Evolutionary conservation across 2,329 filamentous ascomycete genomes (phyloP).

Genomic region (Fusarium scirpi): DNA sequence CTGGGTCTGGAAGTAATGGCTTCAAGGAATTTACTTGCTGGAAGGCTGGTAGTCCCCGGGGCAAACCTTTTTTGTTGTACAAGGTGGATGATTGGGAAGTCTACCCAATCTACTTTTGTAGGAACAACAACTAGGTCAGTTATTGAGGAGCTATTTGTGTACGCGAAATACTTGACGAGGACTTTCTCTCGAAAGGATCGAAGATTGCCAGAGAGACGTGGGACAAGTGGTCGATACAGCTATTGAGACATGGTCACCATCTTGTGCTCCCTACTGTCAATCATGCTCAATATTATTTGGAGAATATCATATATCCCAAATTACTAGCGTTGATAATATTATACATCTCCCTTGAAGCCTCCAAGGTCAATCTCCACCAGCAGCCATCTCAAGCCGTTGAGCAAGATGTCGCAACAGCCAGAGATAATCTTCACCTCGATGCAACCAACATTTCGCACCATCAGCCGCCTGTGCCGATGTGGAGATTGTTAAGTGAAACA

Average conservation of each 20-base stretch:
- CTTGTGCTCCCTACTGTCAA: not conserved
- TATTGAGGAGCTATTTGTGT: not conserved
- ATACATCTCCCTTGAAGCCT: not conserved
- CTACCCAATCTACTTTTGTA: not conserved
- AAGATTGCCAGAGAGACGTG: not conserved
- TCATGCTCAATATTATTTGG: not conserved
- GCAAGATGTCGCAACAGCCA: not conserved
- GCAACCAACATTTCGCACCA: not conserved
- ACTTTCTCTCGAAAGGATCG: accelerated
- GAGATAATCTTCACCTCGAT: not conserved
- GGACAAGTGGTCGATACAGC: not conserved
- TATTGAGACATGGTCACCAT: not conserved
- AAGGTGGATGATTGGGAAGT: conserved; percentile 9
- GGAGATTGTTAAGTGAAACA: not conserved
- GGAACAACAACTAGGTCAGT: not conserved
- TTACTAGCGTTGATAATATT: not conserved
- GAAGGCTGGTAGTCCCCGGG: not conserved
- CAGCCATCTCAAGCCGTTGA: not conserved
- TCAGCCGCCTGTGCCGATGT: not conserved
- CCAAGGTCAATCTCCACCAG: not conserved
- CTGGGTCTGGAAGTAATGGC: conserved; percentile 1
- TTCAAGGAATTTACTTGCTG: conserved; percentile 6
- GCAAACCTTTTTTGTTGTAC: not conserved
- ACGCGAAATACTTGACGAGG: not conserved
- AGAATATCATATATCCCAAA: not conserved